A percentile compares a stretch with the other conserved stretches of the same genome.
Evolutionary conservation across 2,329 filamentous ascomycete species (phyloP).

Genomic region (Clarireedia paspali): DNA sequence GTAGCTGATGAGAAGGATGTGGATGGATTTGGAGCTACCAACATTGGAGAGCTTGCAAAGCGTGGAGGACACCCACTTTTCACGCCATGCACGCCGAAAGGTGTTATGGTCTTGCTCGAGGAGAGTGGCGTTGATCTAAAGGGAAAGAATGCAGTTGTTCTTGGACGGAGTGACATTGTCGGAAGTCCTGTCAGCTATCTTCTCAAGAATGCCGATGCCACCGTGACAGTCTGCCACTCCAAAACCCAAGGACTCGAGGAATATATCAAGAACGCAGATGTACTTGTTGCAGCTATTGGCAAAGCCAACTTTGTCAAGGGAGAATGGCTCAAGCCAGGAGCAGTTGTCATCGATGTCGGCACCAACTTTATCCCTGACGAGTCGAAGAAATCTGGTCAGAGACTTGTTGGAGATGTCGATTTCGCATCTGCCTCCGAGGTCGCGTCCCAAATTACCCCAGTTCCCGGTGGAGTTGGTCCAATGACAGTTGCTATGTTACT

Average conservation of each 20-base stretch:
- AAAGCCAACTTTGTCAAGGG: conserved; percentile 83
- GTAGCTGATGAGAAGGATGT: conserved; percentile 95
- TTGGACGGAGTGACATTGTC: conserved; percentile 94
- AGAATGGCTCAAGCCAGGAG: conserved; percentile 90
- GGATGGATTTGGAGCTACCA: conserved; percentile 87
- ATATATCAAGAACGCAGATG: conserved; percentile 75
- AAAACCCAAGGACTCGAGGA: conserved; percentile 67
- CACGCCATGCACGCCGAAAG: conserved; percentile 91
- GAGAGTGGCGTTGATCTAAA: conserved; percentile 75
- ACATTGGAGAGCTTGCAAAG: conserved; percentile 96
- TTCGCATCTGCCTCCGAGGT: conserved; percentile 78
- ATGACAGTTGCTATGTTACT: conserved; percentile 99
- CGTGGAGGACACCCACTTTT: conserved; percentile 84
- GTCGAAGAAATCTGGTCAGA: conserved; percentile 84
- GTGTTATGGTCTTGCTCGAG: conserved; percentile 86
- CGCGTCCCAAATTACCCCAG: conserved; percentile 88
- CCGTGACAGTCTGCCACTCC: conserved; percentile 93
- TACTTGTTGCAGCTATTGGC: conserved; percentile 88
- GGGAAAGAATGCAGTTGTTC: conserved; percentile 89
- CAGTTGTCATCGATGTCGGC: conserved; percentile 94
- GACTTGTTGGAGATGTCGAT: conserved; percentile 92
- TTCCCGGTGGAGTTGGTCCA: conserved; percentile 91
- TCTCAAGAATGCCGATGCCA: conserved; percentile 90
- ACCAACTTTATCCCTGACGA: conserved; percentile 91
- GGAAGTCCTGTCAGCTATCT: conserved; percentile 95